Evolutionary conservation across 1,139 yeast species (phyloP), one percentile per base, ranked within the genome.

Genomic region (Saccharomyces pastorianus): DNA sequence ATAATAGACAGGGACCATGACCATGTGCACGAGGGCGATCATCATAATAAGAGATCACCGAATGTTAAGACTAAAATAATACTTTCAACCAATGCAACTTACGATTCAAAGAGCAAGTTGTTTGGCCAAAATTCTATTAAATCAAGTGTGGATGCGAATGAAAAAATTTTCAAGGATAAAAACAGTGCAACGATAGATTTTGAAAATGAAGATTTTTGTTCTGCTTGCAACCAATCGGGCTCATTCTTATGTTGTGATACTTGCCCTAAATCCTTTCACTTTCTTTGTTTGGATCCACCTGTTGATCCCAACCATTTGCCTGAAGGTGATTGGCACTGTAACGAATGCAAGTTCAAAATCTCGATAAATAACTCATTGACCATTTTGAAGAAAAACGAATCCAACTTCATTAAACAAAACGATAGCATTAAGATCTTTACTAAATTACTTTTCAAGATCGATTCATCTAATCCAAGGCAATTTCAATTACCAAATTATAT

Each of bases 221-320:
- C 87, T 26, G 78, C 95, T 0, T 93, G 99, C 71, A 90, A 95
- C 1, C 89, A 90, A 28, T 76, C 91, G 0, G 99, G 99, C 7
- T 77, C 88, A 42, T 89, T 93, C 60, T 76, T 93, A 31, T 93
- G 98, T 70, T 93, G 99, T 72, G 99, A 93, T 62, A 77, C 88
- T 2, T 93, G 99, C 70, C 96, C 97, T 0, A 80, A 79, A 64
- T 88, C 96, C 1, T 93, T 91, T 69, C 99, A 93, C 67, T 89
- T 93, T 65, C 77, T 88, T 11, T 93, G 99, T 68, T 81, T 93
- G 59, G 87, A 88, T 62, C 98, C 98, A 2, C 98, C 99, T 0
- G 71, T 86, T 27, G 93, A 86, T 59, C 85, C 84, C 49, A 76
- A 75, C 48, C 77, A 81, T 47, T 75, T 90, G 7, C 97, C 97